Conservation (phyloP, 2,329 filamentous ascomycete genomes). For the Trematosphaeria pertusa region DNA sequence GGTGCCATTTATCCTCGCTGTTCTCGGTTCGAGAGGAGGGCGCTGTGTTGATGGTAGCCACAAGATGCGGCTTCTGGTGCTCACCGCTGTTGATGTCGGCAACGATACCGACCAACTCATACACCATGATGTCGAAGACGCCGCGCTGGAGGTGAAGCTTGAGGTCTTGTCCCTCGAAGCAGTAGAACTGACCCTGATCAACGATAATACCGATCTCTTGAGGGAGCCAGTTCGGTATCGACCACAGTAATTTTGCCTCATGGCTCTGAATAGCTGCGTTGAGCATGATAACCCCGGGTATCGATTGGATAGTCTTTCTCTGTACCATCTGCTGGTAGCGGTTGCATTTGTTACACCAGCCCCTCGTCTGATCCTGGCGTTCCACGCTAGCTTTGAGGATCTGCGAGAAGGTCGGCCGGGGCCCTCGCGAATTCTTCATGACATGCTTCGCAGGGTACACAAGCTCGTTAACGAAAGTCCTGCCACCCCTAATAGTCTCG, state of each 20-base stretch:
- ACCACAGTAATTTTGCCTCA: slow-evolving; percentile 83
- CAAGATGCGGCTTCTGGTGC: slow-evolving; percentile 86
- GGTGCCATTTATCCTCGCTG: slow-evolving; percentile 79
- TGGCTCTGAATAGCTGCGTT: slow-evolving; percentile 78
- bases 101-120: slow-evolving; percentile 88
- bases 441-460: slow-evolving; percentile 73
- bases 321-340: slow-evolving; percentile 89
- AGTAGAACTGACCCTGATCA: slow-evolving; percentile 90
- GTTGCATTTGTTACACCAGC: slow-evolving; percentile 92
- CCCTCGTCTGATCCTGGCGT: slow-evolving; percentile 83
- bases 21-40: slow-evolving; percentile 68
- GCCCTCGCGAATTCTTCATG: slow-evolving; percentile 63
- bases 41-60: slow-evolving; percentile 85
- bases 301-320: slow-evolving; percentile 79
- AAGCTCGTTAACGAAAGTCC: slow-evolving; percentile 84
- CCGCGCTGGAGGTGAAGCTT: slow-evolving; percentile 79
- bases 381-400: slow-evolving; percentile 93
- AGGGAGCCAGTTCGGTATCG: slow-evolving; percentile 87
- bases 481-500: slow-evolving; percentile 80
- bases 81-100: slow-evolving; percentile 88
- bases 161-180: slow-evolving; percentile 91
- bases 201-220: slow-evolving; percentile 93
- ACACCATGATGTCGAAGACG: slow-evolving; percentile 82
- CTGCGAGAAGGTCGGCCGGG: slow-evolving; percentile 75
- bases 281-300: slow-evolving; percentile 86